Percentiles rank a stretch among this genome's conserved stretches.
These are phyloP conservation scores for Candida cerambycidarum DNA, from an alignment of 805 yeast species.

Conservation along the genomic window DNA sequence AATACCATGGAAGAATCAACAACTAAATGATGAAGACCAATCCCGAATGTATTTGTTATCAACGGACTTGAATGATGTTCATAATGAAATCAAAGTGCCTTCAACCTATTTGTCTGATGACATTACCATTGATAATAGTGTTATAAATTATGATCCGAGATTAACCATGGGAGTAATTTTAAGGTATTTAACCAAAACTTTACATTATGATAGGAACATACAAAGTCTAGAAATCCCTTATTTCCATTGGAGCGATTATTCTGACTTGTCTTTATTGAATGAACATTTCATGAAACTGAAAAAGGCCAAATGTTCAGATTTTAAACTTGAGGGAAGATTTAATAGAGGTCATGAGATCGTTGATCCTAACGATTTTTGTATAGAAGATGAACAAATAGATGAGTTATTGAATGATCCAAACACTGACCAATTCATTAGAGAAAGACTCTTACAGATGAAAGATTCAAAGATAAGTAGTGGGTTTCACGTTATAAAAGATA, in stretches of 20 bases:
- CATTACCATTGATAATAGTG: slow-evolving; percentile 5
- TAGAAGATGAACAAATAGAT: slow-evolving; percentile 24
- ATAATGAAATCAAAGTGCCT: slow-evolving; percentile 15
- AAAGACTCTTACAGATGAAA: slow-evolving; percentile 8
- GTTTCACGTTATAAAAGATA: slow-evolving; percentile 36
- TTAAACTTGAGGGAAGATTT: slow-evolving; percentile 19
- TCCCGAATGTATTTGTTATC: slow-evolving; percentile 14
- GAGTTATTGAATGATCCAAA: slow-evolving; percentile 5
- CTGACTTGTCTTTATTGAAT: slow-evolving; percentile 24
- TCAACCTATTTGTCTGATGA: slow-evolving; percentile 11
- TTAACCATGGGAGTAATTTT: slow-evolving; percentile 24
- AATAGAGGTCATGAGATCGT: slow-evolving; percentile 11
- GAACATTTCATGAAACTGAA: slow-evolving; percentile 14
- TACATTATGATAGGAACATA: slow-evolving; percentile 7
- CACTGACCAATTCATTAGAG: background rate
- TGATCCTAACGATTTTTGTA: slow-evolving; percentile 21
- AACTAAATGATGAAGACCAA: slow-evolving; percentile 9
- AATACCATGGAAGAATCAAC: slow-evolving; percentile 6
- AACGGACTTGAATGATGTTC: slow-evolving; percentile 5
- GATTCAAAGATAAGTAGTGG: slow-evolving; percentile 26
- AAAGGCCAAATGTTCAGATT: slow-evolving; percentile 19
- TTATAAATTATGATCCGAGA: slow-evolving; percentile 28
- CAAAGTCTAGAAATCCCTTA: slow-evolving; percentile 16
- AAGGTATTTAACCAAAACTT: slow-evolving; percentile 17
- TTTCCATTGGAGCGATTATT: slow-evolving; percentile 37